Base-by-base conservation (phyloP, 495 filamentous ascomycete genomes). In the Penicillium waksmanii region DNA sequence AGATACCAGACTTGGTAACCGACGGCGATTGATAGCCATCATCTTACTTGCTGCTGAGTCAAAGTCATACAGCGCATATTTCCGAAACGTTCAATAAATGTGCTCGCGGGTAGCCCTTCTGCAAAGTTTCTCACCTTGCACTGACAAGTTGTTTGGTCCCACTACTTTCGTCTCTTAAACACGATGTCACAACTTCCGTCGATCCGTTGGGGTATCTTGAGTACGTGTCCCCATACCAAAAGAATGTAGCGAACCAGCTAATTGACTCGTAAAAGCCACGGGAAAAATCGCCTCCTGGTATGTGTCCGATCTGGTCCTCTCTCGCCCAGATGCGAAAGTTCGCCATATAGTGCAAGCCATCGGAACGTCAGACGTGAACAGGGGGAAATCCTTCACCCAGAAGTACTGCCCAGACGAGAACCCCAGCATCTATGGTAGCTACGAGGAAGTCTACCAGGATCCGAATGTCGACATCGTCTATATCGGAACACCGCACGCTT, bases 391-490 rank as follows among this genome's bases (percentile, higher is more conserved):
- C 10, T 76, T 77, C 46, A 61, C 58, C 5, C 23, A 58, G 19
- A 62, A 65, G 44, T 58, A 61, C 18, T 66, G 61, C 9, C 51
- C 51, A 12, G 23, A 48, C 1, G 36, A 57, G 13, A 46, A 17
- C 10, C 67, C 72, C 6, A 47, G 21, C 5, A 61, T 73, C 4
- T 76, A 75, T 49, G 63, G 56, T n/a, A 57, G 59, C 7, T 76
- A 76, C 47, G 57, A 66, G n/a, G 57, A 69, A 18, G 62, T 76
- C 56, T 67, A 75, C 54, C 42, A 57, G 0, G 70, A 78, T 57
- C 52, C 67, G 21, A 56, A 73, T 25, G 74, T 81, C 18, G 78
- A 81, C 50, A 69, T 77, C 42, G 67, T 80, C 34, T 80, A 79
- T 61, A 74, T 80, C 35, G 76, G 73, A 40, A 79, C 76, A 1